A percentile compares a stretch with the other conserved stretches of the same genome.
Conservation (phyloP, 257 asterid genomes). For the Echites panduratus region DNA sequence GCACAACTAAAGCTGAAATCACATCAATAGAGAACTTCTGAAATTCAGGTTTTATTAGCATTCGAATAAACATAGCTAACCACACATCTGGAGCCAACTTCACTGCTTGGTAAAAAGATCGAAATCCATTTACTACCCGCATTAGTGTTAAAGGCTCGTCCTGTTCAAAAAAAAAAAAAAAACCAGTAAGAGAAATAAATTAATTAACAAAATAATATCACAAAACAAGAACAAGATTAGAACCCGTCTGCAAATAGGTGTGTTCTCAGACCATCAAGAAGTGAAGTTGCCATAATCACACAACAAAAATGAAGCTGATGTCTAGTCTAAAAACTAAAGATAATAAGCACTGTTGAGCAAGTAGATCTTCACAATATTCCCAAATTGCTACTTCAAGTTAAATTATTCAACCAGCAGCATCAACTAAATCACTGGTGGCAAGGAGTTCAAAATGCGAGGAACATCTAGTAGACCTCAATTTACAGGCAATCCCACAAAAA, state of each 20-base stretch:
- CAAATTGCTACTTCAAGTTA: no score
- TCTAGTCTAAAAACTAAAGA: neutral
- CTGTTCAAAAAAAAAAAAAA: constrained; percentile 19
- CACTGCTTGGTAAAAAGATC: constrained; percentile 53
- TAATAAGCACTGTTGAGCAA: no score
- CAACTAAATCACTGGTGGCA: neutral
- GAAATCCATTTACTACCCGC: constrained; percentile 58
- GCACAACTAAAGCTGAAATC: constrained; percentile 42
- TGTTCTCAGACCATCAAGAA: no score
- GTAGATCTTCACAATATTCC: no score
- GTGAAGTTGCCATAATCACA: neutral
- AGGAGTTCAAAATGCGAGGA: neutral
- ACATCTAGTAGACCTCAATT: neutral
- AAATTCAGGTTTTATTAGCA: constrained; percentile 59
- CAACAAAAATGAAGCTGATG: neutral
- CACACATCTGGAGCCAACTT: constrained; percentile 70
- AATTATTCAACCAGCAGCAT: neutral
- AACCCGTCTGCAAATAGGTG: no score
- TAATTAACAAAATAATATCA: neutral
- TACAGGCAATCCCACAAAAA: neutral
- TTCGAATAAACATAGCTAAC: constrained; percentile 70
- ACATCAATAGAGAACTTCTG: constrained; percentile 53
- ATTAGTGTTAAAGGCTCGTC: constrained; percentile 39
- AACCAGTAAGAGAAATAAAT: neutral
- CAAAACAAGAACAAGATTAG: neutral